Evolutionary conservation across 2,329 filamentous ascomycete genomes (phyloP).

Genomic region (Microdochium nivale): DNA sequence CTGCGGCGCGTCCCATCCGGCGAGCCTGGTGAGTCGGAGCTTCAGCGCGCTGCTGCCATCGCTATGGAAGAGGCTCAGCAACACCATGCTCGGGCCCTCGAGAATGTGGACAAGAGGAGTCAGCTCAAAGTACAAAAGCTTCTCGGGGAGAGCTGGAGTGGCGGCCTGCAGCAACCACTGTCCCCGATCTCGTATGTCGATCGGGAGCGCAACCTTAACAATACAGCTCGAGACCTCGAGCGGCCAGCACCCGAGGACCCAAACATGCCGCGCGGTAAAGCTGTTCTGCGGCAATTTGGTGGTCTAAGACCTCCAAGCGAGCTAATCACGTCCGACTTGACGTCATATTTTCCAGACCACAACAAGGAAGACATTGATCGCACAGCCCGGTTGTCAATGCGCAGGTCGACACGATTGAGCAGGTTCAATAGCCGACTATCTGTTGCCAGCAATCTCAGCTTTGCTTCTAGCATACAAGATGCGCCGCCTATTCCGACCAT

Average conservation of each 20-base stretch:
- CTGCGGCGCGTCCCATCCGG: slow-evolving; percentile 86
- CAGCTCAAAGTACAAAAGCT: slow-evolving; percentile 84
- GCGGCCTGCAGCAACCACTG: slow-evolving; percentile 71
- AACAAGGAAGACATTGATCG: slow-evolving; percentile 90
- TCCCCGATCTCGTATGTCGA: slow-evolving; percentile 71
- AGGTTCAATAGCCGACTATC: slow-evolving; percentile 88
- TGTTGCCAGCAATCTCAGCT: slow-evolving; percentile 87
- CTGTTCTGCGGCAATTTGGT: slow-evolving; percentile 71
- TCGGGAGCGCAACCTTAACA: slow-evolving; percentile 58
- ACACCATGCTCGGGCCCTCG: slow-evolving; percentile 55
- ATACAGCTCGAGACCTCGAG: slow-evolving; percentile 49
- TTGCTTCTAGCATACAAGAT: slow-evolving; percentile 85
- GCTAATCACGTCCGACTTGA: slow-evolving; percentile 91
- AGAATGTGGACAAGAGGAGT: slow-evolving; percentile 63
- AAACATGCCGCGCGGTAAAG: slow-evolving; percentile 38
- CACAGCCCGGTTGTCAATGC: slow-evolving; percentile 85
- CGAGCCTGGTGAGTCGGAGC: slow-evolving; percentile 78
- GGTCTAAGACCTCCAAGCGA: slow-evolving; percentile 91
- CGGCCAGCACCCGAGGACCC: slow-evolving; percentile 41
- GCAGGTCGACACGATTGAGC: slow-evolving; percentile 83
- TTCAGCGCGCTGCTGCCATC: slow-evolving; percentile 81
- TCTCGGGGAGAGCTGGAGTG: slow-evolving; percentile 78
- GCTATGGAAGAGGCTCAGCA: slow-evolving; percentile 80
- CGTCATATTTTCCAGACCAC: slow-evolving; percentile 95
- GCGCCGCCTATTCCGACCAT: slow-evolving; percentile 94